A percentile compares a stretch with the other conserved stretches of the same genome.
Evolutionary conservation across 805 yeast species (phyloP).

Genomic region (Debaryomyces tyrocola): DNA sequence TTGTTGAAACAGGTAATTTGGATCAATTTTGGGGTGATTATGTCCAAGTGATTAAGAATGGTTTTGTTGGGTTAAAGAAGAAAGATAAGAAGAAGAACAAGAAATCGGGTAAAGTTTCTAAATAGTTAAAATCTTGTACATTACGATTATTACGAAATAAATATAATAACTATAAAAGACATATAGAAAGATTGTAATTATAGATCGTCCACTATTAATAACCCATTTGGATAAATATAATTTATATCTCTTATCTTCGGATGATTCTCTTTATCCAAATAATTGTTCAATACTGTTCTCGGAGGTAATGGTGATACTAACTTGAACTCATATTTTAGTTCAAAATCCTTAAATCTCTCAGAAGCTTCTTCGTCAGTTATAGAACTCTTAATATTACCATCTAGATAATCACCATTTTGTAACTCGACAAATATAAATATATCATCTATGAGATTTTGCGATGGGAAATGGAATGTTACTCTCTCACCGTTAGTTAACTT

Average conservation of each 20-base stretch:
- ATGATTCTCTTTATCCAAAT: constrained; percentile 26
- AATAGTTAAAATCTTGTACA: constrained; percentile 9
- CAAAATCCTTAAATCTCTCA: constrained; percentile 21
- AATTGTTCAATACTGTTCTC: constrained; percentile 26
- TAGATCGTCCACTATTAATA: constrained; percentile 59
- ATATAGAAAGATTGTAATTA: not conserved
- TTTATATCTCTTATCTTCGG: constrained; percentile 62
- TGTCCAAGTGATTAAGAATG: constrained; percentile 64
- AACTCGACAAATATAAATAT: constrained; percentile 37
- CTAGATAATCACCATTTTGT: constrained; percentile 41
- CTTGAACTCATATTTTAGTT: constrained; percentile 28
- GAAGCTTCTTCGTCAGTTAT: constrained; percentile 22
- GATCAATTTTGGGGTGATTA: constrained; percentile 79
- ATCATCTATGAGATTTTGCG: constrained; percentile 26
- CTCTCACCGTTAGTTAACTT: constrained; percentile 66
- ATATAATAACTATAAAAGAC: not conserved
- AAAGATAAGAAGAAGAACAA: constrained; percentile 78
- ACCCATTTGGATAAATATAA: constrained; percentile 42
- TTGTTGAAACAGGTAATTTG: constrained; percentile 59
- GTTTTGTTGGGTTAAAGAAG: constrained; percentile 75
- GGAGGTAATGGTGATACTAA: constrained; percentile 42
- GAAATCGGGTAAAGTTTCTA: constrained; percentile 41
- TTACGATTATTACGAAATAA: not conserved
- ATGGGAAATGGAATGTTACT: constrained; percentile 35
- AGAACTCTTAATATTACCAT: constrained; percentile 16